Percentiles rank a stretch among this genome's conserved stretches.
Conservation (phyloP, 1,284 basidiomycete species). For the Phlebopus sp. region DNA sequence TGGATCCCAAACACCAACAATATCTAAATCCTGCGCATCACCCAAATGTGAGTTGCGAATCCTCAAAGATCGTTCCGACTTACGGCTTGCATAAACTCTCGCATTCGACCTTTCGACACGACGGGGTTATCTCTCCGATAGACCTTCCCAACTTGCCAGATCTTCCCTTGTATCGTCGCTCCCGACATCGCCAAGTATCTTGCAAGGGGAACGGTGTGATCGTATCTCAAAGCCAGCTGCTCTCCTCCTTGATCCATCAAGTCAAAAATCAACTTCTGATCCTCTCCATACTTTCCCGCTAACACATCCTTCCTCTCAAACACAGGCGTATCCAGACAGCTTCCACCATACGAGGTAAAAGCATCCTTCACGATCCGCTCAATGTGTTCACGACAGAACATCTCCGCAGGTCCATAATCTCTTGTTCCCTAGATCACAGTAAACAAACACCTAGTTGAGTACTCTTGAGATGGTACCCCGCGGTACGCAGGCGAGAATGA, state of each 20-base stretch:
- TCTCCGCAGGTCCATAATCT: slow-evolving; percentile 94
- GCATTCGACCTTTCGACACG: slow-evolving; percentile 97
- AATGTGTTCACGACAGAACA: slow-evolving; percentile 89
- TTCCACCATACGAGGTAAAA: slow-evolving; percentile 88
- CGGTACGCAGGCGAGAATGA: slow-evolving; percentile 14
- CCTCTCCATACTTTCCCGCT: slow-evolving; percentile 96
- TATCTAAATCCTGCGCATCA: slow-evolving; percentile 84
- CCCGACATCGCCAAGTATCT: slow-evolving; percentile 95
- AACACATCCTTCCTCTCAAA: slow-evolving; percentile 97
- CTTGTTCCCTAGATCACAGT: slow-evolving; percentile 74
- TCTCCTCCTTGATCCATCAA: slow-evolving; percentile 99
- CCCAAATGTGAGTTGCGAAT: background rate
- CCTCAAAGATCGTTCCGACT: slow-evolving; percentile 28
- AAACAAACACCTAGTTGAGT: slow-evolving; percentile 4
- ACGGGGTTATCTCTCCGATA: slow-evolving; percentile 96
- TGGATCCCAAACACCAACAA: slow-evolving; percentile 89
- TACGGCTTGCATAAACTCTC: slow-evolving; percentile 98
- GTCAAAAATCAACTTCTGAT: slow-evolving; percentile 97
- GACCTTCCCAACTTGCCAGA: slow-evolving; percentile 98
- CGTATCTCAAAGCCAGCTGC: slow-evolving; percentile 91
- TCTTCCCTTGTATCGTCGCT: slow-evolving; percentile 71
- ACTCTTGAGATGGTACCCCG: slow-evolving; percentile 8
- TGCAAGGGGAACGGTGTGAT: slow-evolving; percentile 96
- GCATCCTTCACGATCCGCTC: slow-evolving; percentile 86
- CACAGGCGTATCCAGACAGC: slow-evolving; percentile 95